Conservation (phyloP, 495 filamentous ascomycete species). For the Neurospora africana region DNA sequence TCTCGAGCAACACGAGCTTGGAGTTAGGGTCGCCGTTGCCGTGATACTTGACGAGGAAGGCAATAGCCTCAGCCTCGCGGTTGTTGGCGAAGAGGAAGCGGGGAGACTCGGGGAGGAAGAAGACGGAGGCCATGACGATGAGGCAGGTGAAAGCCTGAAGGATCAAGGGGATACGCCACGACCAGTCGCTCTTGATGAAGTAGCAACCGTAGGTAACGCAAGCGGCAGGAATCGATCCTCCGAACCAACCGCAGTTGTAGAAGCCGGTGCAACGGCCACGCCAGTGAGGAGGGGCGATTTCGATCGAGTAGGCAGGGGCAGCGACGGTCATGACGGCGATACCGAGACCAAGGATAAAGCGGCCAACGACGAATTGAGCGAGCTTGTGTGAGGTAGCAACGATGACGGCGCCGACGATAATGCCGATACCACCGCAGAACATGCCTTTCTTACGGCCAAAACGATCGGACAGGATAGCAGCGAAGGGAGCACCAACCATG, state of each 20-base stretch:
- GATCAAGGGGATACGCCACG: constrained; percentile 39
- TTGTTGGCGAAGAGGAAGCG: constrained; percentile 51
- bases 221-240: constrained; percentile 39
- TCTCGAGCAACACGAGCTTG: constrained; percentile 43
- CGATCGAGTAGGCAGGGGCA: constrained; percentile 36
- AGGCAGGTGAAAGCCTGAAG: constrained; percentile 34
- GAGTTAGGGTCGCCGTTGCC: constrained; percentile 44
- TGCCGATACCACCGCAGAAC: constrained; percentile 40
- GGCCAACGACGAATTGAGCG: constrained; percentile 38
- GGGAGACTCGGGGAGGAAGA: constrained; percentile 55
- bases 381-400: constrained; percentile 24
- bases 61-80: constrained; percentile 39
- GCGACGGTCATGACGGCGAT: constrained; percentile 40
- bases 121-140: constrained; percentile 39
- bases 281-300: constrained; percentile 40
- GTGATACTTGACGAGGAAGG: constrained; percentile 48
- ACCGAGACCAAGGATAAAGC: constrained; percentile 43
- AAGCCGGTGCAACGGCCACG: constrained; percentile 38
- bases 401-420: constrained; percentile 41
- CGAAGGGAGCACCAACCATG: constrained; percentile 35
- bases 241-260: constrained; percentile 45
- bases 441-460: constrained; percentile 33
- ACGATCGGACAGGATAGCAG: constrained; percentile 34
- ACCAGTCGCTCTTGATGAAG: constrained; percentile 28
- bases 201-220: constrained; percentile 34